Evolutionary conservation across 2,329 filamentous ascomycete genomes (phyloP), one percentile per base, ranked within the genome.

Genomic region (Echinosphaeria canescens): DNA sequence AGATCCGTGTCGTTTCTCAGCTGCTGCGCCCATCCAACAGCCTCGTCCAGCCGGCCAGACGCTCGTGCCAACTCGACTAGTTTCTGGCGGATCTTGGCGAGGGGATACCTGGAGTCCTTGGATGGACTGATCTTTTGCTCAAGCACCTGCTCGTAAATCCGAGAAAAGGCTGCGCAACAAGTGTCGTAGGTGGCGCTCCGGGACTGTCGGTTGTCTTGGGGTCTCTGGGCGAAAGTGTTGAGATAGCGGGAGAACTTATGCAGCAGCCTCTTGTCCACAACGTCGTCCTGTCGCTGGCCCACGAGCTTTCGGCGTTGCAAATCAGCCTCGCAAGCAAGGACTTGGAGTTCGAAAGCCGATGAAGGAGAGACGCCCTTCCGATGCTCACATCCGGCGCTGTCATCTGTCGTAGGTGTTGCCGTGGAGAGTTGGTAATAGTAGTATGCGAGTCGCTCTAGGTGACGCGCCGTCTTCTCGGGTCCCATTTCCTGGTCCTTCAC

Each of bases 371-470:
- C 55, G 31, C 58, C 65, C 6, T 68, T 43, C 15, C 58, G 54
- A 7, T 54, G 46, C 31, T 73, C 62, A 4, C 47, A 39, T 1
- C 67, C 67, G 2, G 54, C 35, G 4, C 44, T 45, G 38, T 84
- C 76, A 22, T 72, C 64, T 8, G 64, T 59, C 26, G 53, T 51
- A 2, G 73, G 67, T n/a, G 75, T 53, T 37, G 65, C 74, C 2
- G 76, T 75, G 15, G 70, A 63, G 2, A 82, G 47, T 1, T 67
- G 62, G 2, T 82, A 49, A 0, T 82, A 49, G 3, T 57, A 56
- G 35, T 76, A 70, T 0, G 72, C 68, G 2, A 81, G 41, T 0
- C 56, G 59, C 26, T 80, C 73, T 12, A 84, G 49, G 33, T 80
- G 73, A 3, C 65, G 66, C 8, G 64, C 56, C 12, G 59, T 53